Conservation (phyloP, 345 rosid species). For the Adansonia digitata region DNA sequence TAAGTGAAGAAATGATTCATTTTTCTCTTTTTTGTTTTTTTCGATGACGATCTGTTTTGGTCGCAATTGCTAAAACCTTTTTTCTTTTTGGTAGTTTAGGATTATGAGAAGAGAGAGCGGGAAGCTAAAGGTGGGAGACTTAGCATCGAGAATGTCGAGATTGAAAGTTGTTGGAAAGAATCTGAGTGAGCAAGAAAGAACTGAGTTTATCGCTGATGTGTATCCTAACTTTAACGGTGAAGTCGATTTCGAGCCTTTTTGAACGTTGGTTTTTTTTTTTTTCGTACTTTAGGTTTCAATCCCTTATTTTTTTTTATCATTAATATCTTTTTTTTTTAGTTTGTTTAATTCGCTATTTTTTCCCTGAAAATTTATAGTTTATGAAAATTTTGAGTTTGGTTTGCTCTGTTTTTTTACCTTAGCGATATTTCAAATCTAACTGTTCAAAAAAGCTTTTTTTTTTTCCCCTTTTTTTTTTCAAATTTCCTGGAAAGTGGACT, state of each 20-base stretch:
- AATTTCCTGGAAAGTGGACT: not conserved
- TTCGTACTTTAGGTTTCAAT: not conserved
- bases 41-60: not conserved
- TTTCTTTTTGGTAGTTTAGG: slow-evolving; percentile 44
- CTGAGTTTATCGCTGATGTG: slow-evolving; percentile 55
- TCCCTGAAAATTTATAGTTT: not conserved
- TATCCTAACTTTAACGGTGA: slow-evolving; percentile 62
- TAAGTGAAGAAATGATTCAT: slow-evolving; percentile 14
- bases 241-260: slow-evolving; percentile 91
- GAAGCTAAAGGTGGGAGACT: slow-evolving; percentile 72
- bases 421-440: not conserved
- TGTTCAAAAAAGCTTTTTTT: not conserved
- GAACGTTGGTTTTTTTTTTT: slow-evolving; percentile 38
- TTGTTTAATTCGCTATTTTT: not conserved
- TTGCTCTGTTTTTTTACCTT: not conserved
- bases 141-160: slow-evolving; percentile 83
- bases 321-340: not conserved
- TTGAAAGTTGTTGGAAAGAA: slow-evolving; percentile 79
- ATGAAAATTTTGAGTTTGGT: not conserved
- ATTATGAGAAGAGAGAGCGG: slow-evolving; percentile 93
- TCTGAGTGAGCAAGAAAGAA: slow-evolving; percentile 66
- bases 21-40: not conserved
- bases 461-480: not conserved
- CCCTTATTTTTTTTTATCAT: not conserved
- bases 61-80: not conserved